These are phyloP conservation scores for Candida qinlingensis DNA, from an alignment of 805 yeast species.

Conservation along the genomic window DNA sequence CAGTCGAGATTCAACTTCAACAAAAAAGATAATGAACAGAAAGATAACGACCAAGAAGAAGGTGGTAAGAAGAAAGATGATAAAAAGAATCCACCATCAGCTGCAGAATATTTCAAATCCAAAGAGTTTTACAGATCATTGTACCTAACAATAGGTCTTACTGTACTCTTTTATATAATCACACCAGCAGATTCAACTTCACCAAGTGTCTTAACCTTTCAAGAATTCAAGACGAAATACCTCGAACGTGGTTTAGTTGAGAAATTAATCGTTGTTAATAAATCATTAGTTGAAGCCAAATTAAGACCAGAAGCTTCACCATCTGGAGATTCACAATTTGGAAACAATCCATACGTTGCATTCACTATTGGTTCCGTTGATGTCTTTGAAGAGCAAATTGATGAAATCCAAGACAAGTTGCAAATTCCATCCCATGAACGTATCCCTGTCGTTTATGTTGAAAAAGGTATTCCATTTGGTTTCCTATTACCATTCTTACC, in stretches of 20 bases:
- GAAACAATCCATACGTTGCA: conserved; percentile 36
- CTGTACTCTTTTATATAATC: conserved; percentile 32
- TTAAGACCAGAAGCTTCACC: conserved; percentile 36
- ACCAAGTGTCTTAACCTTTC: conserved; percentile 60
- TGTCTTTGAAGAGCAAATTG: conserved; percentile 78
- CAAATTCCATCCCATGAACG: conserved; percentile 65
- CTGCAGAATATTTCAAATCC: conserved; percentile 35
- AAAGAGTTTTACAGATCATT: conserved; percentile 36
- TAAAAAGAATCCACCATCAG: conserved; percentile 23
- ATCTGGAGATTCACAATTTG: conserved; percentile 49
- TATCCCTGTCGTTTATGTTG: conserved; percentile 71
- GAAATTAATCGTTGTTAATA: conserved; percentile 70
- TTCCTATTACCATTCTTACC: conserved; percentile 72
- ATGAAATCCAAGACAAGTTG: conserved; percentile 61
- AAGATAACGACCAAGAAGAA: conserved; percentile 18
- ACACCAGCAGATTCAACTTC: conserved; percentile 24
- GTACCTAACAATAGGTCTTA: conserved; percentile 33
- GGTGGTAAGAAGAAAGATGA: conserved; percentile 19
- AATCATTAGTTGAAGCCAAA: conserved; percentile 57
- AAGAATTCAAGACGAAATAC: conserved; percentile 75
- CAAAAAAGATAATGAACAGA: conserved; percentile 8
- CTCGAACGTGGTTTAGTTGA: conserved; percentile 76
- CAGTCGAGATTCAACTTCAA: conserved; percentile 3
- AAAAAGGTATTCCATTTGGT: conserved; percentile 59
- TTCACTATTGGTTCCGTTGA: conserved; percentile 90